Percentiles rank a stretch among this genome's conserved stretches.
Evolutionary conservation across 768 basidiomycete species (phyloP).

Genomic region (Phylloporus sp.): DNA sequence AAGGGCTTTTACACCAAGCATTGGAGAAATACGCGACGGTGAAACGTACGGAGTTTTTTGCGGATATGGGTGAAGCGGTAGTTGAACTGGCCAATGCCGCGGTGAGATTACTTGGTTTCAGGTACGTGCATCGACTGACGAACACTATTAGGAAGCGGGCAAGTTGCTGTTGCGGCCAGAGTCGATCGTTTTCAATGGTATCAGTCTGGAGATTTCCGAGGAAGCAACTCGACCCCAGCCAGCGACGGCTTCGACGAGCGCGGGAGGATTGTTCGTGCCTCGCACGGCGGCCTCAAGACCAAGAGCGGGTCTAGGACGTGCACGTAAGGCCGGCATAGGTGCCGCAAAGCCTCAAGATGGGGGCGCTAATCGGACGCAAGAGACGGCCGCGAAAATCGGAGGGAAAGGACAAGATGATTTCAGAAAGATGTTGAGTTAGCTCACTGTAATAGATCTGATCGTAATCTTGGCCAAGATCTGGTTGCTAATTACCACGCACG

Average conservation of each 20-base stretch:
- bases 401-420: constrained; percentile 70
- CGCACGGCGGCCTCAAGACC: constrained; percentile 60
- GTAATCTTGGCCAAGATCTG: too few species aligned
- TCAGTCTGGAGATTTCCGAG: constrained; percentile 54
- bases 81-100: constrained; percentile 63
- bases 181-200: constrained; percentile 65
- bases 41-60: constrained; percentile 71
- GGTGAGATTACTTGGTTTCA: constrained; percentile 36
- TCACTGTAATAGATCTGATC: background rate
- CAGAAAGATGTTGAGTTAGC: constrained; percentile 67
- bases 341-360: constrained; percentile 13
- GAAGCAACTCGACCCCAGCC: constrained; percentile 35
- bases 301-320: constrained; percentile 64
- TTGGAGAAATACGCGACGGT: constrained; percentile 73
- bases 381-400: constrained; percentile 9
- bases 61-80: constrained; percentile 53
- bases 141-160: constrained; percentile 65
- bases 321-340: constrained; percentile 36
- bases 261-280: constrained; percentile 60
- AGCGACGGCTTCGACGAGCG: constrained; percentile 33
- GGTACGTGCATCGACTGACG: background rate
- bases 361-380: constrained; percentile 6
- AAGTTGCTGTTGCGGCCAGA: constrained; percentile 68
- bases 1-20: constrained; percentile 85
- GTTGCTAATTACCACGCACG: background rate